Base-by-base conservation (phyloP, 2,329 filamentous ascomycete species). In the Alternaria postmessia region DNA sequence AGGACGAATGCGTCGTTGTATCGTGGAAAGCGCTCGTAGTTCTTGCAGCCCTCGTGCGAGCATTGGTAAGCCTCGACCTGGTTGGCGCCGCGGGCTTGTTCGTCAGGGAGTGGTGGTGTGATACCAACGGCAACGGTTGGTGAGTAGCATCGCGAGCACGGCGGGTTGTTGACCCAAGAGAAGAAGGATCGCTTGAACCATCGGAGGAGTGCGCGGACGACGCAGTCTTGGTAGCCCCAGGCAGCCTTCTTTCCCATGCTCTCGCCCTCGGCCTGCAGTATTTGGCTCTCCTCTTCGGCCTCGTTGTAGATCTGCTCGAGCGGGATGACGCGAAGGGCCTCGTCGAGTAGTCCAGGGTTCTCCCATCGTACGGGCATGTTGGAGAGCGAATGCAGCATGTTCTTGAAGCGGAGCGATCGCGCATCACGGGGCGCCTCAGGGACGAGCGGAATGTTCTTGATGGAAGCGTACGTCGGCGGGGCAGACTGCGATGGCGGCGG, bases 171-270 rank as follows among this genome's bases (percentile, higher is more conserved):
- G 72, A 98, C 93, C 90, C 94, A 99, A 61, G 91, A 89, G 81
- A 98, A 98, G 82, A 98, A 98, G 7, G 91, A 90, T 66, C 91
- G 87, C 82, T 95, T 96, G 83, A 97, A 99, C 95, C 95, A 98
- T 80, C 91, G 93, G 73, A 98, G 83, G 65, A 98, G 84, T 62
- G 94, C 92, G 67, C 92, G 87, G 74, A 98, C 91, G 56, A 97
- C 93, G 78, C 94, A 99, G 81, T 99, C 95, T 79, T 98, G 94
- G 76, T 98, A 97, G 58, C 94, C 94, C 94, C 94, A 98, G 82
- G 93, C 91, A 2, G 94, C 88, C 77, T 91, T 91, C 67, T 88
- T 86, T 56, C 89, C 91, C 82, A 97, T 89, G 68, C 93, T 96
- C 75, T 91, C 91, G 32, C 94, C 94, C 78, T 96, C 89, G 34